These are phyloP conservation scores for Sanghuangporus sanghuang DNA, from an alignment of 1,284 basidiomycete genomes.

Conservation along the genomic window DNA sequence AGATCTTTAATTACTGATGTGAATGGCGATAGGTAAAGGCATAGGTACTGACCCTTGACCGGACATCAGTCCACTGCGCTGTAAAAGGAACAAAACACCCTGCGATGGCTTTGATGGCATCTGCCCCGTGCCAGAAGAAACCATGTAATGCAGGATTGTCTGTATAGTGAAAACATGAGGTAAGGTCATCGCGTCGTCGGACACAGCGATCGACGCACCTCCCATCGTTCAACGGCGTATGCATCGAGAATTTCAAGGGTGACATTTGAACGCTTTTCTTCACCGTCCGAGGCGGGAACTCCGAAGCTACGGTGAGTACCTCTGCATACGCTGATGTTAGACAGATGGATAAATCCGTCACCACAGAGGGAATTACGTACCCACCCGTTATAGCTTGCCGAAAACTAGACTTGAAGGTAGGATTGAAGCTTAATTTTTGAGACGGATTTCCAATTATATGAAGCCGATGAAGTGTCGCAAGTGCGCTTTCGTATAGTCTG, in stretches of 20 bases:
- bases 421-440: constrained; percentile 63
- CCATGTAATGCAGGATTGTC: constrained; percentile 98
- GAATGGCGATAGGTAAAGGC: constrained; percentile 4
- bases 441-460: constrained; percentile 69
- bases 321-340: constrained; percentile 35
- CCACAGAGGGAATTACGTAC: constrained; percentile 40
- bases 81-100: constrained; percentile 80
- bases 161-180: constrained; percentile 27
- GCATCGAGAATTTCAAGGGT: constrained; percentile 69
- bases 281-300: constrained; percentile 60
- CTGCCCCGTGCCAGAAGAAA: constrained; percentile 81
- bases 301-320: constrained; percentile 92
- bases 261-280: constrained; percentile 49
- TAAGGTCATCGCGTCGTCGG: constrained; percentile 2
- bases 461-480: constrained; percentile 62
- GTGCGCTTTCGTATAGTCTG: constrained; percentile 70
- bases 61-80: constrained; percentile 86
- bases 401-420: constrained; percentile 76
- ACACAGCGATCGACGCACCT: constrained; percentile 47
- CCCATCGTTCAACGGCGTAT: constrained; percentile 92
- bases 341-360: neutral
- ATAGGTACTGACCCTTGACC: constrained; percentile 39
- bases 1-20: constrained; percentile 15
- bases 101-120: constrained; percentile 66
- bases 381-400: constrained; percentile 90